Evolutionary conservation across 2,329 filamentous ascomycete species (phyloP).

Genomic region (Intubia oerlemansii): DNA sequence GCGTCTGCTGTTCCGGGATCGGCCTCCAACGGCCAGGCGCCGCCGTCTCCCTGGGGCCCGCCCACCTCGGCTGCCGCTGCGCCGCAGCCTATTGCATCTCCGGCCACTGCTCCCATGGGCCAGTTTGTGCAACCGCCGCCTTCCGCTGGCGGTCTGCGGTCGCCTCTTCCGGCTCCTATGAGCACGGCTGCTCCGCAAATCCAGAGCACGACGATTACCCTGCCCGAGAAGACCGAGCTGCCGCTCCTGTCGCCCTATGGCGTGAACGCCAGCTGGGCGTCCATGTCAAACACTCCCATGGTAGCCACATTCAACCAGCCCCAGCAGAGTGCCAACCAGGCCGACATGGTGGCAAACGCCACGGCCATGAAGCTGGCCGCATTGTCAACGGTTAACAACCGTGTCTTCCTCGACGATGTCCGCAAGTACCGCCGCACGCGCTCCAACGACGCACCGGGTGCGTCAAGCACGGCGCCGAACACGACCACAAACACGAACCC

Average conservation of each 20-base stretch:
- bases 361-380: slow-evolving; percentile 98
- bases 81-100: slow-evolving; percentile 35
- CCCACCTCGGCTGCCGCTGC: slow-evolving; percentile 25
- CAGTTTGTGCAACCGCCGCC: slow-evolving; percentile 76
- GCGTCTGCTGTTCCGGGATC: slow-evolving; percentile 33
- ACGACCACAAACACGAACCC: slow-evolving; percentile 22
- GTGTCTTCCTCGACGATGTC: slow-evolving; percentile 89
- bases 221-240: slow-evolving; percentile 56
- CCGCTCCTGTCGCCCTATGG: slow-evolving; percentile 72
- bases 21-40: slow-evolving; percentile 40
- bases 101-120: slow-evolving; percentile 70
- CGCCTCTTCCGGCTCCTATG: slow-evolving; percentile 53
- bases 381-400: slow-evolving; percentile 92
- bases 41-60: slow-evolving; percentile 62
- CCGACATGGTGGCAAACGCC: slow-evolving; percentile 96
- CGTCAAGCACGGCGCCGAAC: too few relatives aligned
- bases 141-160: slow-evolving; percentile 51
- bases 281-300: slow-evolving; percentile 96
- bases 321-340: slow-evolving; percentile 40
- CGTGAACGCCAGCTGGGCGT: slow-evolving; percentile 86
- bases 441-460: slow-evolving; percentile 56
- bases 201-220: slow-evolving; percentile 68
- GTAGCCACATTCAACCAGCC: slow-evolving; percentile 54
- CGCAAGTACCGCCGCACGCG: slow-evolving; percentile 85
- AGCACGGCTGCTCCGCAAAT: too few relatives aligned